Evolutionary conservation across 345 rosid species (phyloP), one percentile per base, ranked within the genome.

Genomic region (Hibiscus mutabilis): DNA sequence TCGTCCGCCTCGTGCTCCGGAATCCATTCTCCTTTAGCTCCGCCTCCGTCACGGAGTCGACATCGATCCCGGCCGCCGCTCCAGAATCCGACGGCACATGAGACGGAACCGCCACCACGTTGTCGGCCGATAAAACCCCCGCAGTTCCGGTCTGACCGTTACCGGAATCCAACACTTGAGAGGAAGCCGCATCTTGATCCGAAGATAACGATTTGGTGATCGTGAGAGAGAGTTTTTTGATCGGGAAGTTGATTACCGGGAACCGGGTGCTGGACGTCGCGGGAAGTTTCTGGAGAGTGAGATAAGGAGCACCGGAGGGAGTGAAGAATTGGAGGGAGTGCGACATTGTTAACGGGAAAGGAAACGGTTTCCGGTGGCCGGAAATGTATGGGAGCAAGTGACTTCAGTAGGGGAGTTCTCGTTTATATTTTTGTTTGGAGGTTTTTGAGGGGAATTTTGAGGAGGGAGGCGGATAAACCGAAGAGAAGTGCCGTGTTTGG

Each of bases 21-120:
- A 91, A 92, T 22, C 99, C 99, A 19, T 96, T 96, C 95, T 96
- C 98, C 86, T 92, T 92, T 74, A 96, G 76, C 77, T 96, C 99
- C 3, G 77, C 84, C 81, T 96, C 99, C 55, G 98, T 92, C 46
- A 96, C 98, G 0, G 96, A 66, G 61, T 96, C 99, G 33, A 96
- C 98, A 33, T 96, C 97, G 2, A 91, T 82, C 33, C 81, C 85
- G 44, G 74, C 71, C 66, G 71, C 74, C 51, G 79, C 70, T 5
- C 81, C 49, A 58, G 66, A 55, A 31, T 61, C 51, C 16, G 13
- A 63, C 47, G 75, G 12, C 29, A 7, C 14, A 13, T 27, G 40
- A 0, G 79, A 22, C 2, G 74, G 51, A 64, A 15, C 55, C 31
- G 47, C 64, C 8, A 9, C 27, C 25, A 29, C 74, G 19, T 57